A percentile compares a stretch with the other conserved stretches of the same genome.
Conservation (phyloP, 371 early-diverging fungal genomes). For the Mortierella sp. region DNA sequence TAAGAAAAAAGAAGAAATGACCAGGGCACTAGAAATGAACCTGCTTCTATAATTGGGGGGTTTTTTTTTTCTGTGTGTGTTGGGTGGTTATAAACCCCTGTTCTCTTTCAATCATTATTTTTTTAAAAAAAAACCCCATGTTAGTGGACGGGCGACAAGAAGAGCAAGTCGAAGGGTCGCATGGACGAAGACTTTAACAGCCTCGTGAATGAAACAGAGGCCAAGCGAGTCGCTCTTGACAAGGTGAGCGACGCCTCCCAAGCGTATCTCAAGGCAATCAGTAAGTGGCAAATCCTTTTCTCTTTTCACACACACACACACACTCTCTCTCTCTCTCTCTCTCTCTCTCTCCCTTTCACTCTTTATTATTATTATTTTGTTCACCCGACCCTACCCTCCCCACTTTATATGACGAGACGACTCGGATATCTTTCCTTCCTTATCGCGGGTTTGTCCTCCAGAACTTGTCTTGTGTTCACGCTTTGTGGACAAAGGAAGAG, state of each 20-base stretch:
- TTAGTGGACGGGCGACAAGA: conserved; percentile 37
- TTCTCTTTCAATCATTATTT: too few species aligned
- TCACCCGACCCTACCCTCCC: neutral
- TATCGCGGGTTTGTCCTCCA: too few species aligned
- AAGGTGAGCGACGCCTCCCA: conserved; percentile 24
- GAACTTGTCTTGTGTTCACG: too few species aligned
- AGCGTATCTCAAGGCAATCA: conserved; percentile 33
- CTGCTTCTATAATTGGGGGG: too few species aligned
- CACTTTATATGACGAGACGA: neutral
- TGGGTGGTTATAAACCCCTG: too few species aligned
- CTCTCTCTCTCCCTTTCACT: neutral
- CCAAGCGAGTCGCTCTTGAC: conserved; percentile 25
- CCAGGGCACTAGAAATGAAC: too few species aligned
- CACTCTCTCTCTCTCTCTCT: neutral
- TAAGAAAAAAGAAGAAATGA: too few species aligned
- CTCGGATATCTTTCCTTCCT: neutral
- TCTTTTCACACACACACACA: conserved; percentile 16
- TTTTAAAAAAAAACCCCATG: too few species aligned
- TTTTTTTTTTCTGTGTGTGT: too few species aligned
- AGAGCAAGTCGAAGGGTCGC: conserved; percentile 32
- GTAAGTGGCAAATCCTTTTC: conserved; percentile 17
- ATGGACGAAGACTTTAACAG: conserved; percentile 31
- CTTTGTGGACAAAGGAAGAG: too few species aligned
- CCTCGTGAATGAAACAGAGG: conserved; percentile 27
- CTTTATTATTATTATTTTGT: neutral